These are phyloP conservation scores for Penicillium roqueforti DNA, from an alignment of 495 filamentous ascomycete species.

Conservation along the genomic window DNA sequence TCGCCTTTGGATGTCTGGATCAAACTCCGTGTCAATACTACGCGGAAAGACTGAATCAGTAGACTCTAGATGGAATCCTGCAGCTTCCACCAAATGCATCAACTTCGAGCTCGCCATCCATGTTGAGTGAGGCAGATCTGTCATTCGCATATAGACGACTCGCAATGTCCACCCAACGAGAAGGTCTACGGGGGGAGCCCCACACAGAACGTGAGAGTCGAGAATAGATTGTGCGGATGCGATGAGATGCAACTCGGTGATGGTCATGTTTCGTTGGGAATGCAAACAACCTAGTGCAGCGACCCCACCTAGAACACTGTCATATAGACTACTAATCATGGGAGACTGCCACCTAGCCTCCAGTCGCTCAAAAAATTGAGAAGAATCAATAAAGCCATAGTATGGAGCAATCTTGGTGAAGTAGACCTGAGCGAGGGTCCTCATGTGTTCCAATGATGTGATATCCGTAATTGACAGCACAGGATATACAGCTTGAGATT, in stretches of 20 bases:
- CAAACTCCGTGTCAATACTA: conserved; percentile 7
- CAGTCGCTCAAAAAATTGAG: conserved; percentile 26
- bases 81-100: conserved; percentile 51
- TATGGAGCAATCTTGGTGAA: conserved; percentile 45
- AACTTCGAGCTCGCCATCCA: conserved; percentile 49
- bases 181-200: conserved; percentile 27
- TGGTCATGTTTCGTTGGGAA: conserved; percentile 24
- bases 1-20: conserved; percentile 33
- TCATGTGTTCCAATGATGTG: conserved; percentile 34
- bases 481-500: not conserved
- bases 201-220: conserved; percentile 23
- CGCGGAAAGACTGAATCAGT: conserved; percentile 15
- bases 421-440: conserved; percentile 36
- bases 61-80: conserved; percentile 41
- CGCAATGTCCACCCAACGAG: conserved; percentile 46
- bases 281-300: conserved; percentile 43
- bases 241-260: conserved; percentile 35
- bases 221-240: conserved; percentile 33
- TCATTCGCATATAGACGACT: conserved; percentile 44
- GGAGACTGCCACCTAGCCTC: conserved; percentile 30
- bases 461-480: conserved; percentile 30
- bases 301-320: conserved; percentile 41
- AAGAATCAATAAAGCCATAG: conserved; percentile 46
- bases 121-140: conserved; percentile 41
- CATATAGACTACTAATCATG: conserved; percentile 23